Percentiles rank a stretch among this genome's conserved stretches.
These are phyloP conservation scores for Suillus bovinus DNA, from an alignment of 768 basidiomycete species.

Conservation along the genomic window DNA sequence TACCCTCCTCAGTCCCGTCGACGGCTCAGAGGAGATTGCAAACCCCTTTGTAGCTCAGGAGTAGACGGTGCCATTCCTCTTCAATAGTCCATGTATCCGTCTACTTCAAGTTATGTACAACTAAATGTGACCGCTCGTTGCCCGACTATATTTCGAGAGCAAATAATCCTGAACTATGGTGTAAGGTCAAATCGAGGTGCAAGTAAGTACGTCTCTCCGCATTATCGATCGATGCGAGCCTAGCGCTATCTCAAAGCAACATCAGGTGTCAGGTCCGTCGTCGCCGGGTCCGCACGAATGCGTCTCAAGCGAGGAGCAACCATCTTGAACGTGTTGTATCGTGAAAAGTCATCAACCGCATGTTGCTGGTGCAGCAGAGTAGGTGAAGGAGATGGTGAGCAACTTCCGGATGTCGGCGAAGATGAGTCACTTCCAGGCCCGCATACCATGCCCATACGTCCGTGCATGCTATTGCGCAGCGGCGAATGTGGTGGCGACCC, in stretches of 20 bases:
- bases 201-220: neutral
- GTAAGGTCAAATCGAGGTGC: conserved; percentile 6
- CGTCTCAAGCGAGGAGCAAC: conserved; percentile 18
- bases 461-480: conserved; percentile 22
- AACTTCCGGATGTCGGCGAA: conserved; percentile 58
- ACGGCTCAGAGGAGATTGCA: conserved; percentile 92
- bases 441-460: conserved; percentile 16
- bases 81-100: neutral
- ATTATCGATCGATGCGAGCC: neutral
- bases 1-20: conserved; percentile 90
- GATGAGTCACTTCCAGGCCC: conserved; percentile 50
- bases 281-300: conserved; percentile 14
- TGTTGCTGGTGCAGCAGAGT: conserved; percentile 9
- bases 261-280: conserved; percentile 19
- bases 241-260: conserved; percentile 4
- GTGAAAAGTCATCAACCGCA: conserved; percentile 15
- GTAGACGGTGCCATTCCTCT: conserved; percentile 26
- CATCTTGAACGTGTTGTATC: conserved; percentile 22
- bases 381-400: conserved; percentile 50
- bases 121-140: conserved; percentile 6
- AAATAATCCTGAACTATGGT: conserved; percentile 13
- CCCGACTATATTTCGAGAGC: conserved; percentile 19
- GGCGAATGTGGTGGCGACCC: conserved; percentile 34
- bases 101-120: conserved; percentile 7
- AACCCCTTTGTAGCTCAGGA: conserved; percentile 85